Evolutionary conservation across 768 basidiomycete genomes (phyloP).

Genomic region (Ramaria sp.): DNA sequence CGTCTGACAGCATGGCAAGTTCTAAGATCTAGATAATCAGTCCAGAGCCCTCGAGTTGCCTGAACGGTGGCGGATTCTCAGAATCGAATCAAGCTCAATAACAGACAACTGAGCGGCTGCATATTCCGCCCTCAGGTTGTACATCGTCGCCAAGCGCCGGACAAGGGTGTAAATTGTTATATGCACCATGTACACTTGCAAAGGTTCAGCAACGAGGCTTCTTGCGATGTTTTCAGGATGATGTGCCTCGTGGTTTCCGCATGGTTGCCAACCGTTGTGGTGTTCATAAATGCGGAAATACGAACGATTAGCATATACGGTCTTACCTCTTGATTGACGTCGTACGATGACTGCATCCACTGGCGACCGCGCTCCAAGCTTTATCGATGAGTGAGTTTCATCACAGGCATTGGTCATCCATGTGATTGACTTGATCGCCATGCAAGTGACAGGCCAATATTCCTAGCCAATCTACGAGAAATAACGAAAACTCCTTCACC

Average conservation of each 20-base stretch:
- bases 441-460: background rate
- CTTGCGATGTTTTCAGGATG: background rate
- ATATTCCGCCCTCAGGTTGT: too few relatives aligned
- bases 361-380: background rate
- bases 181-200: too few relatives aligned
- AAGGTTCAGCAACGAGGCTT: background rate
- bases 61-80: too few relatives aligned
- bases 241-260: constrained; percentile 1
- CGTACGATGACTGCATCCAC: background rate
- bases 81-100: too few relatives aligned
- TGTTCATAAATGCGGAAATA: background rate
- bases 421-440: background rate
- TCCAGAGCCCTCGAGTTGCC: too few relatives aligned
- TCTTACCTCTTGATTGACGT: background rate
- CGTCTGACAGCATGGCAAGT: too few relatives aligned
- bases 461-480: constrained; percentile 4
- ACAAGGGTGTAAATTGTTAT: too few relatives aligned
- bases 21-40: too few relatives aligned
- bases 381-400: background rate
- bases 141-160: too few relatives aligned
- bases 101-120: too few relatives aligned
- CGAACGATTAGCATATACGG: background rate
- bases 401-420: background rate
- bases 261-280: background rate
- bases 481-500: background rate